These are phyloP conservation scores for Penicillium lagena DNA, from an alignment of 495 filamentous ascomycete genomes.

Conservation along the genomic window DNA sequence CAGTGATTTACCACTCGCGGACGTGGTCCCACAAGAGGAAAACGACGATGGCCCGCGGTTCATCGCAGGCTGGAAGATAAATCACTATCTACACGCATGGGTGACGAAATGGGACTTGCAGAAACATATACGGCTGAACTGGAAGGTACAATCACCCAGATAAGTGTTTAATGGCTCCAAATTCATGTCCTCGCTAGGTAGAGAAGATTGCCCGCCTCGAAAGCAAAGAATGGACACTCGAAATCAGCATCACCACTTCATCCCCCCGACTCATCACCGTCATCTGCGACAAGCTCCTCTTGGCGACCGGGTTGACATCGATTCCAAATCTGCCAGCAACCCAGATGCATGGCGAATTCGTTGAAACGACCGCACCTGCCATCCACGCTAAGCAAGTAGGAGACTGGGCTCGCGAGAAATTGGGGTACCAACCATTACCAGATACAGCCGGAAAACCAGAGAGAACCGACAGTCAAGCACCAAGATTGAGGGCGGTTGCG, in stretches of 20 bases:
- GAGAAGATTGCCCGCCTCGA: constrained; percentile 14
- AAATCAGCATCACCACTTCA: constrained; percentile 2
- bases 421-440: constrained; percentile 19
- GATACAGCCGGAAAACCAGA: no score
- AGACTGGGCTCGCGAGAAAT: constrained; percentile 21
- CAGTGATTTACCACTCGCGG: constrained; percentile 55
- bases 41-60: constrained; percentile 44
- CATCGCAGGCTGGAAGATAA: constrained; percentile 56
- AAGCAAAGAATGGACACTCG: constrained; percentile 19
- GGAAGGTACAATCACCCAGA: constrained; percentile 31
- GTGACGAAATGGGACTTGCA: constrained; percentile 50
- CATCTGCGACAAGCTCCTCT: constrained; percentile 51
- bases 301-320: constrained; percentile 61
- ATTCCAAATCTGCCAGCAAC: constrained; percentile 44
- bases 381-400: constrained; percentile 35
- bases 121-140: constrained; percentile 44
- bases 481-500: constrained; percentile 29
- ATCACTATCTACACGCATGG: constrained; percentile 56
- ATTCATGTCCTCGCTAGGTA: constrained; percentile 9
- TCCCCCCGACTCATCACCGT: constrained; percentile 14
- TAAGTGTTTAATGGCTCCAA: no score
- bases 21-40: constrained; percentile 14
- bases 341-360: not conserved
- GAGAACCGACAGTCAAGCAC: not conserved
- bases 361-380: constrained; percentile 31